Conservation (phyloP, 768 basidiomycete species). For the Lepiota subincarnata region DNA sequence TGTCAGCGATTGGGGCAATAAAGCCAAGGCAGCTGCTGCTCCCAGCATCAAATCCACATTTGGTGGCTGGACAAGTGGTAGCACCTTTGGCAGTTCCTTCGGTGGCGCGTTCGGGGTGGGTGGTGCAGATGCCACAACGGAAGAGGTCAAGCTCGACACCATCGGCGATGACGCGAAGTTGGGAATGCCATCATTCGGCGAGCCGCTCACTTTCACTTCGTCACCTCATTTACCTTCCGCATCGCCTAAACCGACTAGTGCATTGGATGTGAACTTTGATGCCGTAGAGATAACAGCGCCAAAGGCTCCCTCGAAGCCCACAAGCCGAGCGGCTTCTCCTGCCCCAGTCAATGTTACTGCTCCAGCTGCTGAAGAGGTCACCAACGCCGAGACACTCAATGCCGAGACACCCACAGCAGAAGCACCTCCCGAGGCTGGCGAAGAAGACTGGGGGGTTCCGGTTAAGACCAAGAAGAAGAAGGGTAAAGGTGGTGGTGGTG, state of each 20-base stretch:
- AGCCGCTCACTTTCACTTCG: neutral
- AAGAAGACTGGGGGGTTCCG: constrained; percentile 13
- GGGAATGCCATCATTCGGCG: neutral
- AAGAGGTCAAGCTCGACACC: constrained; percentile 2
- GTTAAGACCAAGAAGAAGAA: constrained; percentile 19
- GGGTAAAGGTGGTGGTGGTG: constrained; percentile 18
- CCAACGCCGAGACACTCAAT: neutral
- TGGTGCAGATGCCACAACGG: neutral
- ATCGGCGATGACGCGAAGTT: neutral
- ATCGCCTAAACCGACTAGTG: neutral
- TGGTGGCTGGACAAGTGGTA: neutral
- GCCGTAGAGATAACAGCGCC: neutral
- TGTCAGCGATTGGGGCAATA: constrained; percentile 6
- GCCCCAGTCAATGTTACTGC: neutral
- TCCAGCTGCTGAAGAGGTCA: neutral
- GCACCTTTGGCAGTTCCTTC: constrained; percentile 6
- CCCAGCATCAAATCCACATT: constrained; percentile 1
- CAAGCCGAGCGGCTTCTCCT: neutral
- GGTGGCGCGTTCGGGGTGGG: neutral
- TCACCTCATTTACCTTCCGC: neutral
- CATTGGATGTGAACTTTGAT: neutral
- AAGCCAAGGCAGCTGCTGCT: neutral
- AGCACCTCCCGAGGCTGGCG: neutral
- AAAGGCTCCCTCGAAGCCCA: neutral
- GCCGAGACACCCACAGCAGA: constrained; percentile 1